Evolutionary conservation across 495 filamentous ascomycete genomes (phyloP), one percentile per base, ranked within the genome.

Genomic region (Daldinia vernicosa): DNA sequence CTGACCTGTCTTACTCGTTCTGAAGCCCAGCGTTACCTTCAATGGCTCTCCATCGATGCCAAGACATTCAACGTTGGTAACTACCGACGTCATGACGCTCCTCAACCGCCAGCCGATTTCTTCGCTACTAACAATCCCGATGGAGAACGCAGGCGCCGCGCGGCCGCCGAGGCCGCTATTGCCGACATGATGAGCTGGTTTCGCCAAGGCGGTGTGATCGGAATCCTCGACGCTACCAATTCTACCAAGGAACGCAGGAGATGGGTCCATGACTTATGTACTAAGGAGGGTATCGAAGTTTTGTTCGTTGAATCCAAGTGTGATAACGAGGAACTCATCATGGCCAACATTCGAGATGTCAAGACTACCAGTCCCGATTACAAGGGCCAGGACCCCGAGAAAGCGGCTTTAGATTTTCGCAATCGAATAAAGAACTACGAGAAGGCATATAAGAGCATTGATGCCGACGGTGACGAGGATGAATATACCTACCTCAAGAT

Each of bases 281-380:
- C 80, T 2, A 82, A 84, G 6, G 88, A 93, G 69, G 89, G 89
- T 50, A 91, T 98, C 60, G 93, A 97, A 73, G 93, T 94, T 4
- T 81, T 99, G 35, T 99, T 95, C 72, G 95, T 99, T 17, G 95
- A 99, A 84, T 94, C 91, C 19, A 93, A 93, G 75, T 99, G 95
- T 78, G 95, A 99, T 75, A 90, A 97, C 64, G 93, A 97, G 76
- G 91, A 95, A 40, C 79, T 97, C 55, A 95, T 99, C 80, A 96
- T 97, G 92, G 91, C 87, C 83, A 99, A 99, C 78, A 97, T 99
- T 75, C 89, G 93, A 60, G 95, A 98, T 77, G 95, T 99, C 67
- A 99, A 99, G 86, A 96, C 94, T 3, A 94, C 92, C 11, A 95
- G 92, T 12, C 95, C 95, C 1, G 95, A 99, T 79, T 99, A 99